Percentiles rank a stretch among this genome's conserved stretches.
These are phyloP conservation scores for Plasmodium sp. DNA, from an alignment of 169 alveolate species.

Conservation along the genomic window DNA sequence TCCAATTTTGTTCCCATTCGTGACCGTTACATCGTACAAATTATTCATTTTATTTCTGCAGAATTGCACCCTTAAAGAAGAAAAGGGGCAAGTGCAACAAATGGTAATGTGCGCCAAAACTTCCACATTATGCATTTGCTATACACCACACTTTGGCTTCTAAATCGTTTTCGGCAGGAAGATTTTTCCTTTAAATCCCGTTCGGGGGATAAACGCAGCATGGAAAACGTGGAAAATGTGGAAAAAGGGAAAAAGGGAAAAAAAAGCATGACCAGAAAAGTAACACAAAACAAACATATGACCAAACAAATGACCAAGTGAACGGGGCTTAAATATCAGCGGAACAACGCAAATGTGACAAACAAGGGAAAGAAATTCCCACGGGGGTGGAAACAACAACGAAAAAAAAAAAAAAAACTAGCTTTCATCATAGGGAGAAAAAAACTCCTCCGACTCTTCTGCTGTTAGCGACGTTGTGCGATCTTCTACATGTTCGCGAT, in stretches of 20 bases:
- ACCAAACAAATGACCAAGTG: neutral
- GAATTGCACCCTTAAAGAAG: neutral
- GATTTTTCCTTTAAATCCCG: neutral
- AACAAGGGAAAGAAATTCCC: neutral
- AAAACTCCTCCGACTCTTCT: conserved; percentile 17
- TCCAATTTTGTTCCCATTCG: neutral
- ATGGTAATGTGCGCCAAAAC: neutral
- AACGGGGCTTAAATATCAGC: neutral
- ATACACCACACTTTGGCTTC: neutral
- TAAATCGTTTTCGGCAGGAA: neutral
- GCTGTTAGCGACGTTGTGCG: neutral
- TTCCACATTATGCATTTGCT: neutral
- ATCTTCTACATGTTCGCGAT: neutral
- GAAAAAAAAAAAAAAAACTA: conserved; percentile 17
- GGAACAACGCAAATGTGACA: neutral
- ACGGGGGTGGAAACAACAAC: neutral
- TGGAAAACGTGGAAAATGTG: neutral
- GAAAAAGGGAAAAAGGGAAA: neutral
- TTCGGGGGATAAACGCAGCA: neutral
- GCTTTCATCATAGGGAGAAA: conserved; percentile 70
- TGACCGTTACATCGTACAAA: neutral
- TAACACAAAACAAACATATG: neutral
- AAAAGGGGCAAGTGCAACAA: neutral
- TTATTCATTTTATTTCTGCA: neutral
- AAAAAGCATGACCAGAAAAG: neutral